Evolutionary conservation across 1,284 basidiomycete species (phyloP).

Genomic region (Trichosporon sp.): DNA sequence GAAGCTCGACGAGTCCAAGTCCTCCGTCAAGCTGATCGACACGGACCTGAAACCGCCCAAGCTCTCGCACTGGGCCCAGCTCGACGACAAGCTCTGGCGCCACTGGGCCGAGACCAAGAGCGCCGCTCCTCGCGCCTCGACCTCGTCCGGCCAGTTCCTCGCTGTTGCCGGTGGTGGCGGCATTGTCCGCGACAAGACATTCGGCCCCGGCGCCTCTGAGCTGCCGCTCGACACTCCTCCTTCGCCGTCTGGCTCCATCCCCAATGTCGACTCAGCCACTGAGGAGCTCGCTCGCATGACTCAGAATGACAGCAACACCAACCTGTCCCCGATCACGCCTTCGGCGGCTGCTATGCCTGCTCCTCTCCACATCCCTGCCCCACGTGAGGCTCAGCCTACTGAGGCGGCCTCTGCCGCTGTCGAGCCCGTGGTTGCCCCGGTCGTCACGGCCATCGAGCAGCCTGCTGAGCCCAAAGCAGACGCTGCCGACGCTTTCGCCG

Average conservation of each 20-base stretch:
- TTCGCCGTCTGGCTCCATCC: not conserved
- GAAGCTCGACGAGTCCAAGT: slow-evolving; percentile 30
- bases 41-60: slow-evolving; percentile 79
- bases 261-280: not conserved
- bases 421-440: not conserved
- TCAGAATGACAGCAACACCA: not conserved
- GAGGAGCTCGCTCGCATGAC: slow-evolving; percentile 18
- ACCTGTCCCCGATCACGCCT: not conserved
- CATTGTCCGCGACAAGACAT: slow-evolving; percentile 17
- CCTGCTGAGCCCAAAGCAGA: not conserved
- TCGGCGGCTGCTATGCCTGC: not conserved
- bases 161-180: not conserved
- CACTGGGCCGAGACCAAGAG: slow-evolving; percentile 60
- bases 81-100: slow-evolving; percentile 69
- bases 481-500: slow-evolving; percentile 4
- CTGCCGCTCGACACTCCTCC: not conserved
- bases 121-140: slow-evolving; percentile 69
- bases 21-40: slow-evolving; percentile 72
- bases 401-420: not conserved
- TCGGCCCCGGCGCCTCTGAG: slow-evolving; percentile 7
- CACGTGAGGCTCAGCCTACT: not conserved
- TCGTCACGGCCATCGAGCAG: not conserved
- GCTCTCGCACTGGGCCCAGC: slow-evolving; percentile 69
- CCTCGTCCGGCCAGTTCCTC: slow-evolving; percentile 72
- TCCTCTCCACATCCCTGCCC: not conserved